Evolutionary conservation across 169 alveolate genomes (phyloP).

Genomic region (Theileria luwenshuni): DNA sequence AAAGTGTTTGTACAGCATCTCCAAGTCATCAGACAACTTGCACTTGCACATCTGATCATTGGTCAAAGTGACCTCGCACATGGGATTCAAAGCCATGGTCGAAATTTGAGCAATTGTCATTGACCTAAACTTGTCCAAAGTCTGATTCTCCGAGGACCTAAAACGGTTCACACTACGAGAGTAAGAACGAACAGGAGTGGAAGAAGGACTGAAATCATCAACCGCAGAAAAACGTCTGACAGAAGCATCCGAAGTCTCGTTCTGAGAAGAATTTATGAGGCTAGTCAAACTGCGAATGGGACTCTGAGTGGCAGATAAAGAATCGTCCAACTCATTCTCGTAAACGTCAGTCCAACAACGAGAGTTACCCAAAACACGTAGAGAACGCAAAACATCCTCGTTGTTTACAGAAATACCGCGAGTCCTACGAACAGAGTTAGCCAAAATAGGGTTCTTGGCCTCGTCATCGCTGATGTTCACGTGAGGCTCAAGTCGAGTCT

Average conservation of each 20-base stretch:
- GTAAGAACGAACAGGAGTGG: constrained; percentile 18
- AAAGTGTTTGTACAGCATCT: constrained; percentile 49
- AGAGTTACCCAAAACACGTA: constrained; percentile 35
- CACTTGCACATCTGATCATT: constrained; percentile 20
- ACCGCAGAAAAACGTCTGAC: constrained; percentile 6
- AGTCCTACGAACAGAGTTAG: constrained; percentile 42
- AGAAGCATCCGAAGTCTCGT: constrained; percentile 8
- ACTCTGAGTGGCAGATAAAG: constrained; percentile 47
- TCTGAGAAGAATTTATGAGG: constrained; percentile 7
- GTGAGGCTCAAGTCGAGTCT: constrained; percentile 14
- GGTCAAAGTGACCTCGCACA: constrained; percentile 45
- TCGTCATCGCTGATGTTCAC: constrained; percentile 52
- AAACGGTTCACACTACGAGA: background rate
- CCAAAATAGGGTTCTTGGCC: constrained; percentile 52
- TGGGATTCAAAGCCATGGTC: constrained; percentile 42
- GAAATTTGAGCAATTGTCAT: constrained; percentile 35
- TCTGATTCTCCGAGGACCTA: background rate
- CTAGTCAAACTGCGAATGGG: constrained; percentile 53
- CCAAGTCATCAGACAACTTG: constrained; percentile 29
- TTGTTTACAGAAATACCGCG: constrained; percentile 24
- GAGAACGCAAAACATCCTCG: constrained; percentile 36
- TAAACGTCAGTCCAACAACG: constrained; percentile 66
- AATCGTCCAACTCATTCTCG: constrained; percentile 28
- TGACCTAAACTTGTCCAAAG: constrained; percentile 9
- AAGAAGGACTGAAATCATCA: background rate